Conservation (phyloP, 768 basidiomycete species). For the Dendrothele bispora region DNA sequence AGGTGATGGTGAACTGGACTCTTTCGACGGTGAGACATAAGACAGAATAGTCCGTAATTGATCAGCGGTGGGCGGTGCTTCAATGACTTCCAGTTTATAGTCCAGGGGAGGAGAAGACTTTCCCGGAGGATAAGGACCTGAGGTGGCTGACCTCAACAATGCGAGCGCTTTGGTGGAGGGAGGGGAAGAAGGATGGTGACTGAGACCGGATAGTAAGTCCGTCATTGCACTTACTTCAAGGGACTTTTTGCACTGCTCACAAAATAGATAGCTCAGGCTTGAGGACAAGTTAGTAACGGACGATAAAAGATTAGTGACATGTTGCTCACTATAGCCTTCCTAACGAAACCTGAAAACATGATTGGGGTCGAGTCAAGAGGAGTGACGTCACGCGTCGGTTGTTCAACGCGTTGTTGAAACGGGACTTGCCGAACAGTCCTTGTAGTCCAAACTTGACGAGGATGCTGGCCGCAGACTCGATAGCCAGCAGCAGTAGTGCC, state of each 20-base stretch:
- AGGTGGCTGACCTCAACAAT: slow-evolving; percentile 58
- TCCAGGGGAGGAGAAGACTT: slow-evolving; percentile 52
- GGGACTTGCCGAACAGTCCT: too few relatives aligned
- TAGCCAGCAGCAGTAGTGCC: too few relatives aligned
- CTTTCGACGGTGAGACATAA: slow-evolving; percentile 46
- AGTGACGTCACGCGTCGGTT: background rate
- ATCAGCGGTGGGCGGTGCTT: slow-evolving; percentile 63
- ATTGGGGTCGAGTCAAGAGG: background rate
- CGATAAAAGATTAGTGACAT: background rate
- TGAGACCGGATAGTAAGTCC: slow-evolving; percentile 23
- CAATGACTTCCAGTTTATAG: slow-evolving; percentile 74
- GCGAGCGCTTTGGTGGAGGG: slow-evolving; percentile 62
- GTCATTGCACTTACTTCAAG: too few relatives aligned
- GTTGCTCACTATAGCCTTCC: background rate
- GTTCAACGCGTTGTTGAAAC: background rate
- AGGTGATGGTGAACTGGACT: slow-evolving; percentile 11
- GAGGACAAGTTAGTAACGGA: background rate
- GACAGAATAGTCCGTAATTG: slow-evolving; percentile 68
- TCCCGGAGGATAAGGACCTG: slow-evolving; percentile 59
- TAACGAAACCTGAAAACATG: slow-evolving; percentile 7
- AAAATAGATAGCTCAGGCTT: slow-evolving; percentile 68
- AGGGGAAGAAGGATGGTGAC: slow-evolving; percentile 66
- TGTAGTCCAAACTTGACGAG: too few relatives aligned
- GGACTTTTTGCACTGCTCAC: slow-evolving; percentile 47
- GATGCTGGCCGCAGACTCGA: too few relatives aligned